Conservation (phyloP, 768 basidiomycete species). For the Guyanaporus albipodus region DNA sequence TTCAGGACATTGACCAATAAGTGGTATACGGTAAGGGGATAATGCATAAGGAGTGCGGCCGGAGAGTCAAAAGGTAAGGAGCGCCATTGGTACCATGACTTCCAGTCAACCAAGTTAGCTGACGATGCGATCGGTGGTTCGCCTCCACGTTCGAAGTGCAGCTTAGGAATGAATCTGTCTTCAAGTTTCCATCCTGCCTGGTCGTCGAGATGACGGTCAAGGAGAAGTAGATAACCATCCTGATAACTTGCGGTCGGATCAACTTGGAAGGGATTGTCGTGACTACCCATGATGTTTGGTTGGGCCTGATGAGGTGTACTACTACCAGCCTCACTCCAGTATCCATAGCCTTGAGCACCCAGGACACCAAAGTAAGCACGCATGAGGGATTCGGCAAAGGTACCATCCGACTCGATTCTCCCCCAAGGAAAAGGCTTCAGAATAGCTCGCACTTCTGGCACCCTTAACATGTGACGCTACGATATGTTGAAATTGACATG, state of each 20-base stretch:
- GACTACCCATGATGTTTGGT: slow-evolving; percentile 13
- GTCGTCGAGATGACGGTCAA: slow-evolving; percentile 29
- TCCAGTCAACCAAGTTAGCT: slow-evolving; percentile 37
- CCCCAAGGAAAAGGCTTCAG: slow-evolving; percentile 42
- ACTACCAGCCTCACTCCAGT: slow-evolving; percentile 39
- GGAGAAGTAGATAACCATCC: slow-evolving; percentile 33
- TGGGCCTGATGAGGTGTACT: slow-evolving; percentile 28
- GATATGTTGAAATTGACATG: background rate
- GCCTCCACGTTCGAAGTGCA: slow-evolving; percentile 26
- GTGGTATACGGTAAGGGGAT: slow-evolving; percentile 39
- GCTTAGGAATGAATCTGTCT: slow-evolving; percentile 32
- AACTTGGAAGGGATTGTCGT: slow-evolving; percentile 2
- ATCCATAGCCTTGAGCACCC: slow-evolving; percentile 38
- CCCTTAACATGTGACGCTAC: slow-evolving; percentile 37
- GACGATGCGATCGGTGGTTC: slow-evolving; percentile 28
- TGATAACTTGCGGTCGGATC: slow-evolving; percentile 23
- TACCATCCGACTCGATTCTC: slow-evolving; percentile 39
- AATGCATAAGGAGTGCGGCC: slow-evolving; percentile 43
- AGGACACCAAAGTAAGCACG: slow-evolving; percentile 37
- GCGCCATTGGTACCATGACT: slow-evolving; percentile 45
- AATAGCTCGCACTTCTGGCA: slow-evolving; percentile 31
- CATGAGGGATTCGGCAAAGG: slow-evolving; percentile 33
- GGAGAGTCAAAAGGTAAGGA: slow-evolving; percentile 40
- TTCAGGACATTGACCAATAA: slow-evolving; percentile 35
- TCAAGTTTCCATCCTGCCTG: slow-evolving; percentile 37